Percentiles rank a stretch among this genome's conserved stretches.
Evolutionary conservation across 805 yeast species (phyloP).

Genomic region (Candida quercuum): DNA sequence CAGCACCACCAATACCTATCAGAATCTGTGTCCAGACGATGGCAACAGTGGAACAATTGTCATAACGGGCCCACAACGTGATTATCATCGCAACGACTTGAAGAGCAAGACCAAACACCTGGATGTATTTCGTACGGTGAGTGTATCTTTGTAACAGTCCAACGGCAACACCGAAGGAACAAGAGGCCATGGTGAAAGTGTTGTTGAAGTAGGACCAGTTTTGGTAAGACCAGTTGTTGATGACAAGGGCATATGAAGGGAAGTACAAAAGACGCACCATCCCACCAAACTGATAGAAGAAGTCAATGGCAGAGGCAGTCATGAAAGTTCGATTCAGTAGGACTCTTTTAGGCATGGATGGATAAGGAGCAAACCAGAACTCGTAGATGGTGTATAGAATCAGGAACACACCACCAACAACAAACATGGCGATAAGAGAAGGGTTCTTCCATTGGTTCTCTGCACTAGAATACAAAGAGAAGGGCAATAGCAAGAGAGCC

Average conservation of each 20-base stretch:
- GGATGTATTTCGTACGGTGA: conserved; percentile 33
- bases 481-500: conserved; percentile 33
- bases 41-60: conserved; percentile 14
- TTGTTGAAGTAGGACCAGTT: conserved; percentile 36
- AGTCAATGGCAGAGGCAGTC: conserved; percentile 29
- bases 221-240: conserved; percentile 25
- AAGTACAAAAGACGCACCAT: conserved; percentile 26
- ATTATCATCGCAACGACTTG: conserved; percentile 30
- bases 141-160: conserved; percentile 30
- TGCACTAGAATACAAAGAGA: conserved; percentile 30
- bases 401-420: conserved; percentile 33
- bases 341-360: conserved; percentile 33
- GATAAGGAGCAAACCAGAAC: conserved; percentile 29
- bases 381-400: conserved; percentile 32
- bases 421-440: conserved; percentile 38
- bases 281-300: conserved; percentile 28
- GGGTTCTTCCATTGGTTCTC: conserved; percentile 31
- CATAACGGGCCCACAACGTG: conserved; percentile 24
- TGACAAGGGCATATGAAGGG: conserved; percentile 30
- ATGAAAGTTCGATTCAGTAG: conserved; percentile 33
- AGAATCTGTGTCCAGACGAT: conserved; percentile 30
- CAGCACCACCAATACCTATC: conserved; percentile 36
- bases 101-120: conserved; percentile 28
- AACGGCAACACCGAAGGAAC: conserved; percentile 33
- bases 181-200: conserved; percentile 31